phyloP scores from a whole-genome alignment of 768 basidiomycete genomes.

The Mycena leptocephala region DNA sequence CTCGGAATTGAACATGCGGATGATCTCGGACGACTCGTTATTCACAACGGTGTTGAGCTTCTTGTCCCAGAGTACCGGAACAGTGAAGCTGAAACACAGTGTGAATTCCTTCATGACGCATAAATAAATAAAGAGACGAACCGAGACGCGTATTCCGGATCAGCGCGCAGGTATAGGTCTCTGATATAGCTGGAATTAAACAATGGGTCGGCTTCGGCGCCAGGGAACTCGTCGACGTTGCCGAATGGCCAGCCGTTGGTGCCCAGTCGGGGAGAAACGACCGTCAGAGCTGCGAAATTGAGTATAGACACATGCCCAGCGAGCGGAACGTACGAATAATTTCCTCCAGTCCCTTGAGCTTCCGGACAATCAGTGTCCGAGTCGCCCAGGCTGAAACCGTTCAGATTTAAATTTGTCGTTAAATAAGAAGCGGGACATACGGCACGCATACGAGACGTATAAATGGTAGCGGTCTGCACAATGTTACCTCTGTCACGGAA shows the following conservation, averaged over 20 bases:
- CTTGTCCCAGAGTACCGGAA: constrained; percentile 95
- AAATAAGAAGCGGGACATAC: constrained; percentile 61
- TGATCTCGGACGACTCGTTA: constrained; percentile 96
- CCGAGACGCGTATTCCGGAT: constrained; percentile 83
- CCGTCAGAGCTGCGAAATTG: constrained; percentile 72
- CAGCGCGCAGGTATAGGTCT: constrained; percentile 87
- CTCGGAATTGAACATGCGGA: constrained; percentile 91
- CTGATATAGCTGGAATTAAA: constrained; percentile 80
- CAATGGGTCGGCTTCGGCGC: constrained; percentile 81
- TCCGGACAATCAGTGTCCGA: constrained; percentile 88
- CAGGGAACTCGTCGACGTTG: constrained; percentile 76
- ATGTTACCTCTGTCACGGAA: not conserved
- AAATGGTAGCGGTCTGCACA: constrained; percentile 89
- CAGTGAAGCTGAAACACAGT: constrained; percentile 74
- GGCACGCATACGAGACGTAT: constrained; percentile 91
- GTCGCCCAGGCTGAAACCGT: constrained; percentile 88
- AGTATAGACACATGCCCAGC: not conserved
- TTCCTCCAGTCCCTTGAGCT: constrained; percentile 93
- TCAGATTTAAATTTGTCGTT: not conserved
- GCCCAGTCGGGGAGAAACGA: constrained; percentile 92
- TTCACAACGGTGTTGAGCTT: constrained; percentile 90
- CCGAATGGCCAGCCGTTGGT: constrained; percentile 91
- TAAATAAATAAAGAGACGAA: constrained; percentile 42
- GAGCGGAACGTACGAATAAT: constrained; percentile 74
- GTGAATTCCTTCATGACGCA: not conserved